A percentile compares a stretch with the other conserved stretches of the same genome.
Conservation (phyloP, 2,329 filamentous ascomycete species). For the Sordariomycetes sp. region DNA sequence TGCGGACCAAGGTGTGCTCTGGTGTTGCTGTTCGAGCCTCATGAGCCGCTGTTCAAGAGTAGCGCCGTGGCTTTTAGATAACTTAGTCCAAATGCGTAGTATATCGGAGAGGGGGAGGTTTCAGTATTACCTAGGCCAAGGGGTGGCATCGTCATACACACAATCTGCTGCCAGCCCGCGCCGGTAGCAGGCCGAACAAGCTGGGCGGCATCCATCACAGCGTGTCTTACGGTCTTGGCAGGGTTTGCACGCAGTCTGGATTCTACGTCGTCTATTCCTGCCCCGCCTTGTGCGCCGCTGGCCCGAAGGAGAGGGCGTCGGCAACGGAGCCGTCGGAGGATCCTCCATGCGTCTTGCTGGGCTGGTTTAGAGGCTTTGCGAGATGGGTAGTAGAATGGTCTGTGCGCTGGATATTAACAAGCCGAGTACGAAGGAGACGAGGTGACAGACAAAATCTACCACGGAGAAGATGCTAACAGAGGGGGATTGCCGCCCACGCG, state of each 20-base stretch:
- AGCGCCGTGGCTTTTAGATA: neutral
- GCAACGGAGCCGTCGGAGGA: neutral
- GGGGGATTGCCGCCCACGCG: no score
- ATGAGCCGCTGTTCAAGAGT: neutral
- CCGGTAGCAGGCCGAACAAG: slow-evolving; percentile 3
- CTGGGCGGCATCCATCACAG: slow-evolving; percentile 3
- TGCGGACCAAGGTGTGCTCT: neutral
- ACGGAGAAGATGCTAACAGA: no score
- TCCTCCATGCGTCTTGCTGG: neutral
- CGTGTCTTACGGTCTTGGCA: slow-evolving; percentile 5
- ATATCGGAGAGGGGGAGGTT: neutral
- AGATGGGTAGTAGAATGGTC: neutral
- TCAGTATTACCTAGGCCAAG: neutral
- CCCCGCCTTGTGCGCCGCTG: neutral
- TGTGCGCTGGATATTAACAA: neutral
- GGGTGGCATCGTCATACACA: neutral
- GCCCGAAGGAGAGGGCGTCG: neutral
- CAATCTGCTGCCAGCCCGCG: slow-evolving; percentile 2
- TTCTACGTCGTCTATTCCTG: neutral
- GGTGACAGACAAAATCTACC: no score
- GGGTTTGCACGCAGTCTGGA: slow-evolving; percentile 3
- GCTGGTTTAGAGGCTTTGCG: neutral
- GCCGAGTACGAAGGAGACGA: no score
- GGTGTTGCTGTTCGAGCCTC: neutral
- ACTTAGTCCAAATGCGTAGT: neutral